Evolutionary conservation across 129 eudicot species (phyloP).

Genomic region (Centaurea solstitialis): DNA sequence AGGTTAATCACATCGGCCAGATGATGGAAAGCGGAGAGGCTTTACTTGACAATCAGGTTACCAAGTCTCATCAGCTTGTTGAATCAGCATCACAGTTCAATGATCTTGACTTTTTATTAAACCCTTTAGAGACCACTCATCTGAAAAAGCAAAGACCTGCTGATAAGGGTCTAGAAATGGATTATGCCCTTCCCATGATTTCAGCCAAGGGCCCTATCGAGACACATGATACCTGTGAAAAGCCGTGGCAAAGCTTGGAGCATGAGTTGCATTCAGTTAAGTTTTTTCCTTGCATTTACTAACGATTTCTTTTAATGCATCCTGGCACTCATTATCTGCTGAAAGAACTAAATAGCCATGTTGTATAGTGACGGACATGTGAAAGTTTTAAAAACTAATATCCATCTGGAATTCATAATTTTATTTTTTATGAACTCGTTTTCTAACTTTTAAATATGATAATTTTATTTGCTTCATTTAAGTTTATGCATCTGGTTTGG

Average conservation of each 20-base stretch:
- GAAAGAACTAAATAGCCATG: constrained; percentile 29
- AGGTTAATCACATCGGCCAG: constrained; percentile 39
- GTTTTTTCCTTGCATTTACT: constrained; percentile 39
- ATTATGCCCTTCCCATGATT: constrained; percentile 26
- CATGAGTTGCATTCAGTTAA: constrained; percentile 48
- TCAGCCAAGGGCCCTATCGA: constrained; percentile 26
- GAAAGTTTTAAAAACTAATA: constrained; percentile 2
- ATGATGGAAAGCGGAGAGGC: constrained; percentile 37
- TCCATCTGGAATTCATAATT: constrained; percentile 6
- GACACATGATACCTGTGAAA: constrained; percentile 28
- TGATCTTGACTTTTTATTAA: constrained; percentile 72
- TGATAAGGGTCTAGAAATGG: constrained; percentile 30
- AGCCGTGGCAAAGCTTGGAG: constrained; percentile 45
- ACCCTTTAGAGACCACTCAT: constrained; percentile 46
- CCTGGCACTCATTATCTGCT: constrained; percentile 24
- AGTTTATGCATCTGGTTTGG: constrained; percentile 15
- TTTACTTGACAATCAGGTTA: constrained; percentile 20
- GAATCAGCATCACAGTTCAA: constrained; percentile 50
- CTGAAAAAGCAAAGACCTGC: constrained; percentile 31
- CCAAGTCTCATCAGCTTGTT: constrained; percentile 34
- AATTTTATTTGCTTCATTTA: constrained; percentile 9
- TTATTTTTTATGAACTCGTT: constrained; percentile 1
- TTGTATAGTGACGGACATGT: constrained; percentile 29
- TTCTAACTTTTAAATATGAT: constrained; percentile 8
- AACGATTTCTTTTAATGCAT: background rate